A percentile compares a stretch with the other conserved stretches of the same genome.
Evolutionary conservation across 169 alveolate species (phyloP).

Genomic region (Toxoplasma gondii): DNA sequence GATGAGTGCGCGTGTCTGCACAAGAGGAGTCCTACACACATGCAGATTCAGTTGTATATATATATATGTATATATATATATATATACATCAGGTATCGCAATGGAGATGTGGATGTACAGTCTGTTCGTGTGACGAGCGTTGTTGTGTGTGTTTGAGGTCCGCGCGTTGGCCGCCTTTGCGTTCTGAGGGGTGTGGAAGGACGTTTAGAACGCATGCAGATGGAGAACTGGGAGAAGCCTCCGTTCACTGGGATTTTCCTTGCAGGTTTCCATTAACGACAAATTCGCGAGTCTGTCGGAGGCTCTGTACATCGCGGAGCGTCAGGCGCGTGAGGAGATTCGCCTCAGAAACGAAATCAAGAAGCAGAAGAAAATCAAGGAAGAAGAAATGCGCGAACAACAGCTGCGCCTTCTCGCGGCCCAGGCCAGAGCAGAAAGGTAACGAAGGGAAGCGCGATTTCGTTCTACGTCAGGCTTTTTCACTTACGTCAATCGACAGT

Average conservation of each 20-base stretch:
- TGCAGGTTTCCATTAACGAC: constrained; percentile 86
- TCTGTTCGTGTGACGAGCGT: too few species aligned
- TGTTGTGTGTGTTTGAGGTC: too few species aligned
- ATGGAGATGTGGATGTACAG: too few species aligned
- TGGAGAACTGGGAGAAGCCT: too few species aligned
- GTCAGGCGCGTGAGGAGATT: constrained; percentile 96
- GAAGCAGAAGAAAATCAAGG: constrained; percentile 79
- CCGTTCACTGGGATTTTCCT: not conserved
- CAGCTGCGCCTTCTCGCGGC: constrained; percentile 90
- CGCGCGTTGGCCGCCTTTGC: too few species aligned
- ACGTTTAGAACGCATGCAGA: not conserved
- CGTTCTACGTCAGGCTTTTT: not conserved
- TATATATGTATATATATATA: not conserved
- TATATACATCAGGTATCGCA: not conserved
- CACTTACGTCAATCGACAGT: too few species aligned
- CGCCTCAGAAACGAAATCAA: constrained; percentile 92
- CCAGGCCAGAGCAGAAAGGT: constrained; percentile 83
- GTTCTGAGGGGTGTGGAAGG: not conserved
- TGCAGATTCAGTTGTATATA: not conserved
- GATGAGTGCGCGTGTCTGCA: not conserved
- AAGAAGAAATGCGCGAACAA: constrained; percentile 91
- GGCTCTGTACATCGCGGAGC: constrained; percentile 94
- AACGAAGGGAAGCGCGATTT: not conserved
- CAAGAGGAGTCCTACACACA: not conserved
- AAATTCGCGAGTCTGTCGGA: constrained; percentile 95